A percentile compares a stretch with the other conserved stretches of the same genome.
Conservation (phyloP, 345 rosid genomes). For the Geranium brycei region DNA sequence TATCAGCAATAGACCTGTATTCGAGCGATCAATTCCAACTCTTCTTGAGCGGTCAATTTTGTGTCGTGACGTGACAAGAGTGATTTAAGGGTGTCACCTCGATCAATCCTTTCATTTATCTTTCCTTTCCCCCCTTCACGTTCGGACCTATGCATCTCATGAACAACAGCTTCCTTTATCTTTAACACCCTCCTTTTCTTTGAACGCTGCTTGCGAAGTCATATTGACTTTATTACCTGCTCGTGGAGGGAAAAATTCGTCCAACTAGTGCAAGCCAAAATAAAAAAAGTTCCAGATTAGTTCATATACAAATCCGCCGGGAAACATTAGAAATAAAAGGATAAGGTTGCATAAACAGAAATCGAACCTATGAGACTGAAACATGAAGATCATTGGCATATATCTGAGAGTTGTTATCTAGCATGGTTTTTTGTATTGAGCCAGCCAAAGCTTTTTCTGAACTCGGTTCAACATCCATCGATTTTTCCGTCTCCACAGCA, state of each 20-base stretch:
- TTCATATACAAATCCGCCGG: conserved; percentile 1
- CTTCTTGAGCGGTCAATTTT: conserved; percentile 59
- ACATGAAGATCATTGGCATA: conserved; percentile 18
- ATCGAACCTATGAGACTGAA: conserved; percentile 42
- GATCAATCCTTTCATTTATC: conserved; percentile 33
- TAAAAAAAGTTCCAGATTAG: conserved; percentile 6
- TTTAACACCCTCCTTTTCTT: conserved; percentile 38
- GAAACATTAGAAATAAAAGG: neutral
- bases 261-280: conserved; percentile 24
- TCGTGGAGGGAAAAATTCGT: conserved; percentile 21
- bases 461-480: conserved; percentile 19
- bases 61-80: conserved; percentile 77
- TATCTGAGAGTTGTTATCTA: conserved; percentile 25
- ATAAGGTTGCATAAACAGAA: conserved; percentile 8
- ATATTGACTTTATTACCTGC: conserved; percentile 45
- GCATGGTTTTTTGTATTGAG: conserved; percentile 49
- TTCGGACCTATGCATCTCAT: conserved; percentile 24
- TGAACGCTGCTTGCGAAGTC: conserved; percentile 45
- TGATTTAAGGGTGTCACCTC: conserved; percentile 47
- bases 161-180: conserved; percentile 16
- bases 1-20: conserved; percentile 37
- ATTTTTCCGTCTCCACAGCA: conserved; percentile 11
- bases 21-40: conserved; percentile 49
- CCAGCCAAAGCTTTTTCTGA: conserved; percentile 62
- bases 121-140: conserved; percentile 30